Percentiles rank a stretch among this genome's conserved stretches.
phyloP scores from a whole-genome alignment of 495 filamentous ascomycete species.

The Aspergillus cavernicola region DNA sequence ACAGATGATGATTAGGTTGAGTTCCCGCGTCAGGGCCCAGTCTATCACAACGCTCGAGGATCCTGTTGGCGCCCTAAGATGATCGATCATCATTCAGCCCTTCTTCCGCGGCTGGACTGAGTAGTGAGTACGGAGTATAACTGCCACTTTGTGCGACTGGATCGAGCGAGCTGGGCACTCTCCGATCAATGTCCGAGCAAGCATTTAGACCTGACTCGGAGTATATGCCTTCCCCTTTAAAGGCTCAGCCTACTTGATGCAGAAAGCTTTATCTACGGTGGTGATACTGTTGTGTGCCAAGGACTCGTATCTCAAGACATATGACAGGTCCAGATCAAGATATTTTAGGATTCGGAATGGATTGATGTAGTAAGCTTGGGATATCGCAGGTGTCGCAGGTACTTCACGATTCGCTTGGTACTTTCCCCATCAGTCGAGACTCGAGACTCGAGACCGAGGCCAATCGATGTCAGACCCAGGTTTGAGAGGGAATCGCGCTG shows the following conservation, averaged over 20 bases:
- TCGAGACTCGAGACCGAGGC: too few relatives aligned
- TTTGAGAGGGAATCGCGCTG: too few relatives aligned
- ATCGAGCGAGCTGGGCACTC: background rate
- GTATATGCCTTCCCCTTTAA: background rate
- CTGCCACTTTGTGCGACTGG: too few relatives aligned
- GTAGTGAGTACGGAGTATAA: too few relatives aligned
- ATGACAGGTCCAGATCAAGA: constrained; percentile 6
- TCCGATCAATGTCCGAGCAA: background rate
- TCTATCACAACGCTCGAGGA: background rate
- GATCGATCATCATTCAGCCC: background rate
- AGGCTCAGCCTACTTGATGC: background rate
- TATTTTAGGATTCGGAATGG: background rate
- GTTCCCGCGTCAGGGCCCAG: constrained; percentile 3
- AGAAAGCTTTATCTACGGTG: background rate
- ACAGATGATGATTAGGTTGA: constrained; percentile 3
- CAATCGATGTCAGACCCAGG: too few relatives aligned
- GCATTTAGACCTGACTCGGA: too few relatives aligned
- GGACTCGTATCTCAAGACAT: background rate
- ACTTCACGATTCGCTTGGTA: too few relatives aligned
- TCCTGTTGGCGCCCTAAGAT: background rate
- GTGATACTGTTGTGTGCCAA: constrained; percentile 1
- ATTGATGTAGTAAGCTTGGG: background rate
- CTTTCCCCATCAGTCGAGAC: too few relatives aligned
- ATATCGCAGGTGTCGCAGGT: too few relatives aligned
- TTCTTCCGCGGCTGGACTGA: background rate